Conservation (phyloP, 495 filamentous ascomycete genomes). For the Talaromyces nanjingensis region DNA sequence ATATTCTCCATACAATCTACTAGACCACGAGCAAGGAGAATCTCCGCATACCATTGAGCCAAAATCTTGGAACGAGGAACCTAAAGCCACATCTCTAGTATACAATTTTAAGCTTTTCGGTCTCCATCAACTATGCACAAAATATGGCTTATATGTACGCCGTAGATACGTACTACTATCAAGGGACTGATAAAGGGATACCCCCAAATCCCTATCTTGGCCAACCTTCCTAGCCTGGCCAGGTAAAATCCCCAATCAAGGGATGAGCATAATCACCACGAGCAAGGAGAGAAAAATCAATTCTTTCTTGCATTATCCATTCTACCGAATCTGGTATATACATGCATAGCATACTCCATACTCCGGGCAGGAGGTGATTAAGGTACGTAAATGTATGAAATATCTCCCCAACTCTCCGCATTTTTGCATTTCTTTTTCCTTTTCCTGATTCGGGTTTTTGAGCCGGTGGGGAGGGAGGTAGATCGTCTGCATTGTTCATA, state of each 20-base stretch:
- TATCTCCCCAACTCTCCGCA: not conserved
- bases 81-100: not conserved
- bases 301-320: not conserved
- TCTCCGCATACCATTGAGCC: not conserved
- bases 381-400: not conserved
- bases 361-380: not conserved
- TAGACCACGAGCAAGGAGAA: not conserved
- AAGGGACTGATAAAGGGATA: not conserved
- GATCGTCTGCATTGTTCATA: not conserved
- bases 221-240: not conserved
- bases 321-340: not conserved
- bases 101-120: too few relatives aligned
- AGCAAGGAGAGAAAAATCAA: not conserved
- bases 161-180: too few relatives aligned
- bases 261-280: not conserved
- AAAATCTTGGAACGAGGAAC: not conserved
- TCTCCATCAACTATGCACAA: too few relatives aligned
- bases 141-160: too few relatives aligned
- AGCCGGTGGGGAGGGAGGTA: not conserved
- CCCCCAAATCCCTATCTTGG: not conserved
- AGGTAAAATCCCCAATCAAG: too few relatives aligned
- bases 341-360: not conserved
- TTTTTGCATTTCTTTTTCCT: not conserved
- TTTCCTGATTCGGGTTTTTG: not conserved
- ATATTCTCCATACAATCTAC: not conserved